Percentiles rank a stretch among this genome's conserved stretches.
Conservation (phyloP, 257 asterid species). For the Nicotiana paniculata region DNA sequence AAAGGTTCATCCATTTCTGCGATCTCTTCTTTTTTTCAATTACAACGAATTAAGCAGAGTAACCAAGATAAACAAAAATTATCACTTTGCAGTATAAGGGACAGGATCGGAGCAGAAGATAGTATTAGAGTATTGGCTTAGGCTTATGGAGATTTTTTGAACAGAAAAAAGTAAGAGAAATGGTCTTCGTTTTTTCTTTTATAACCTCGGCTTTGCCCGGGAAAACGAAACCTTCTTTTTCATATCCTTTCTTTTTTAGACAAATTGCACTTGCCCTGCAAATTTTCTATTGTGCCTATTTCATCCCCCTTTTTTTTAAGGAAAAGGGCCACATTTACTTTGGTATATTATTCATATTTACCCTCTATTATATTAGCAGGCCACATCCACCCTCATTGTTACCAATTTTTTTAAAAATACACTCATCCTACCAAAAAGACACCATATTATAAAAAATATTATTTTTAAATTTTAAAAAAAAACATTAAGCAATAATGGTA, state of each 20-base stretch:
- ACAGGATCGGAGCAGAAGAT: no score
- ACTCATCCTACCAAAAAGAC: no score
- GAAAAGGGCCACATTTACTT: no score
- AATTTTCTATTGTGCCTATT: background rate
- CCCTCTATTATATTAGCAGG: no score
- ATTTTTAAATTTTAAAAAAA: no score
- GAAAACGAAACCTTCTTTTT: background rate
- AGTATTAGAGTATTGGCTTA: no score
- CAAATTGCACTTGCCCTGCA: background rate
- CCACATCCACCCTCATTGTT: no score
- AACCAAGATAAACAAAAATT: background rate
- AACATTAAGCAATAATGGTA: no score
- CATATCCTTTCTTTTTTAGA: background rate
- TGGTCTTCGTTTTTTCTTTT: background rate
- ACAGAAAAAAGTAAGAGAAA: no score
- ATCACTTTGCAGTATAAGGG: background rate
- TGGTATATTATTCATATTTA: no score
- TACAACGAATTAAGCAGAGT: background rate
- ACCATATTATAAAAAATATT: no score
- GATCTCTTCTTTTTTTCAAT: background rate
- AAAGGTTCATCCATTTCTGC: slow-evolving; percentile 36
- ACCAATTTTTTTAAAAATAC: no score
- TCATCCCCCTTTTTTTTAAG: background rate
- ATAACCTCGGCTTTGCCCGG: slow-evolving; percentile 8
- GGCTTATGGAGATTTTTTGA: background rate